phyloP scores from a whole-genome alignment of 2,329 filamentous ascomycete species.

The Septoria linicola region DNA sequence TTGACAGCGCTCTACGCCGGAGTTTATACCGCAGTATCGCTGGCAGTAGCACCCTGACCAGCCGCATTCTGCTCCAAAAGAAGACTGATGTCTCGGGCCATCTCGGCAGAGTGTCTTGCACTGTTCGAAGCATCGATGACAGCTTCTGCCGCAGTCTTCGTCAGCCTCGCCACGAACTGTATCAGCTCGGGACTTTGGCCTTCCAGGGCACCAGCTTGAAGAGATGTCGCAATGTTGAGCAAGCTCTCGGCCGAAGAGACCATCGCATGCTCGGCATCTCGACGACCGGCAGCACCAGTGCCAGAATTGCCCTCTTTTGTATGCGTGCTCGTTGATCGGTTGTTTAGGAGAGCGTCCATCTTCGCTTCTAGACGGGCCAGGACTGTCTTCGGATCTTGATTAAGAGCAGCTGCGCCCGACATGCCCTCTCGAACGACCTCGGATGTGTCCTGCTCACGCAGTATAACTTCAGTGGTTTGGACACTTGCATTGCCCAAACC shows the following conservation, averaged over 20 bases:
- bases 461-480: background rate
- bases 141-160: conserved; percentile 14
- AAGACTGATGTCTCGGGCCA: conserved; percentile 11
- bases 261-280: conserved; percentile 7
- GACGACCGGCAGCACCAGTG: background rate
- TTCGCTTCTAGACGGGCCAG: conserved; percentile 21
- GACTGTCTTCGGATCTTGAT: too few species aligned
- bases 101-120: conserved; percentile 9
- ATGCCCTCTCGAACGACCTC: too few species aligned
- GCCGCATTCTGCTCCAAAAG: background rate
- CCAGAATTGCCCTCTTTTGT: background rate
- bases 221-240: conserved; percentile 16
- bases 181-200: conserved; percentile 17
- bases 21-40: too few species aligned
- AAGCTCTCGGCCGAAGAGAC: conserved; percentile 11
- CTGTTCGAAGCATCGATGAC: conserved; percentile 16
- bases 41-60: background rate
- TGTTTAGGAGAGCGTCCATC: conserved; percentile 14
- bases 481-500: background rate
- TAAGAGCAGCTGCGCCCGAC: too few species aligned
- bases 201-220: conserved; percentile 12
- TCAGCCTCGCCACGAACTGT: conserved; percentile 15
- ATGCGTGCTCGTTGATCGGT: background rate
- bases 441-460: too few species aligned
- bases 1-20: too few species aligned